These are phyloP conservation scores for Fusarium stilboides DNA, from an alignment of 2,329 filamentous ascomycete species.

Conservation along the genomic window DNA sequence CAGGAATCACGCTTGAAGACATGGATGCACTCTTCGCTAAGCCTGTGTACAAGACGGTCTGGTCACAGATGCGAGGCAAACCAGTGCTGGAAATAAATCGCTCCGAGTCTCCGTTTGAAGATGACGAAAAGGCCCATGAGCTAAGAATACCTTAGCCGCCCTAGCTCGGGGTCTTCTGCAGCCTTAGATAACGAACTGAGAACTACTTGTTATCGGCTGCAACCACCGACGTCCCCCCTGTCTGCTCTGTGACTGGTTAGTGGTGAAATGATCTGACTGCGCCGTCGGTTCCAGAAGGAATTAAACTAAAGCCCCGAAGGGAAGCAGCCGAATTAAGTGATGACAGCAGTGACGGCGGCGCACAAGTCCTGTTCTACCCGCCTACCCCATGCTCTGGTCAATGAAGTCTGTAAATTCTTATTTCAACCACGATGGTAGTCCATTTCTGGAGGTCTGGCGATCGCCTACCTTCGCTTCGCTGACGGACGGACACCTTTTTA, in stretches of 20 bases:
- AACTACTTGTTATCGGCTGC: conserved; percentile 30
- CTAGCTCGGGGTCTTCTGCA: conserved; percentile 17
- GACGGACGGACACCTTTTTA: conserved; percentile 9
- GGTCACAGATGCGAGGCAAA: conserved; percentile 48
- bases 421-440: conserved; percentile 5
- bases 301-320: not conserved
- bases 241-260: conserved; percentile 11
- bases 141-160: conserved; percentile 40
- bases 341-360: conserved; percentile 16
- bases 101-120: conserved; percentile 43
- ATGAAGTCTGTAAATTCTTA: conserved; percentile 2
- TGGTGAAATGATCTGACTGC: conserved; percentile 18
- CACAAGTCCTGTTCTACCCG: too few relatives aligned
- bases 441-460: too few relatives aligned
- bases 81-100: conserved; percentile 37
- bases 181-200: conserved; percentile 23
- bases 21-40: conserved; percentile 59
- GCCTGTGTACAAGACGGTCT: conserved; percentile 54
- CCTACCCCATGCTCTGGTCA: conserved; percentile 13
- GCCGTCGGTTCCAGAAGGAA: conserved; percentile 31
- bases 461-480: too few relatives aligned
- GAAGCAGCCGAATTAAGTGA: conserved; percentile 14
- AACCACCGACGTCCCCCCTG: conserved; percentile 1
- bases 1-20: conserved; percentile 62
- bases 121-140: conserved; percentile 40